phyloP scores from a whole-genome alignment of 108 stramenopile species.

The Bacterosira constricta region DNA sequence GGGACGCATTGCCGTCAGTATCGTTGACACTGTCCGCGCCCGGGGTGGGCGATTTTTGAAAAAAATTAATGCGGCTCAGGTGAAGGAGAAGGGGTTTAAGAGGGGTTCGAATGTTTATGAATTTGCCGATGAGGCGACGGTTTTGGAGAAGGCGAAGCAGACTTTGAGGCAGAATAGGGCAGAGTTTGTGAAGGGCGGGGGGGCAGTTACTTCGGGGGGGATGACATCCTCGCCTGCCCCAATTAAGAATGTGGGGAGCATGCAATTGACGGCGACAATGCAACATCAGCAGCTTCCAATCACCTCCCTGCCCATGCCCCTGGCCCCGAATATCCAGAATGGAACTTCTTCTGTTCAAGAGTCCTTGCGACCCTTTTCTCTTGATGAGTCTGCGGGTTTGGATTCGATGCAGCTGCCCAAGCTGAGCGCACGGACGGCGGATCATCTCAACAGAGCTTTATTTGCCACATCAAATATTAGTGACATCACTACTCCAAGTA shows the following conservation, averaged over 20 bases:
- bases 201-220: background rate
- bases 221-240: background rate
- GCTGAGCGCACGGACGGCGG: background rate
- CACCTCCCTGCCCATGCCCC: background rate
- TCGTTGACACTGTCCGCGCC: conserved; percentile 31
- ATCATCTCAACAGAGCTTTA: background rate
- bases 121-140: conserved; percentile 44
- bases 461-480: conserved; percentile 22
- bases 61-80: conserved; percentile 33
- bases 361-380: conserved; percentile 18
- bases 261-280: background rate
- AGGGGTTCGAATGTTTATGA: conserved; percentile 29
- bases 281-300: too few species aligned
- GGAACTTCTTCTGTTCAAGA: background rate
- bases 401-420: conserved; percentile 19
- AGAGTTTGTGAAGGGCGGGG: conserved; percentile 21
- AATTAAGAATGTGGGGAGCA: background rate
- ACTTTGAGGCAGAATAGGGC: conserved; percentile 55
- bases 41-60: conserved; percentile 59
- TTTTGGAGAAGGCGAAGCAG: conserved; percentile 60
- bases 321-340: background rate
- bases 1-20: conserved; percentile 37
- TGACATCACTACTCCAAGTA: background rate
- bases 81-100: conserved; percentile 23
- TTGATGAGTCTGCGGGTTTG: conserved; percentile 9